Evolutionary conservation across 2,329 filamentous ascomycete species (phyloP).

Genomic region (Laburnicola sp.): DNA sequence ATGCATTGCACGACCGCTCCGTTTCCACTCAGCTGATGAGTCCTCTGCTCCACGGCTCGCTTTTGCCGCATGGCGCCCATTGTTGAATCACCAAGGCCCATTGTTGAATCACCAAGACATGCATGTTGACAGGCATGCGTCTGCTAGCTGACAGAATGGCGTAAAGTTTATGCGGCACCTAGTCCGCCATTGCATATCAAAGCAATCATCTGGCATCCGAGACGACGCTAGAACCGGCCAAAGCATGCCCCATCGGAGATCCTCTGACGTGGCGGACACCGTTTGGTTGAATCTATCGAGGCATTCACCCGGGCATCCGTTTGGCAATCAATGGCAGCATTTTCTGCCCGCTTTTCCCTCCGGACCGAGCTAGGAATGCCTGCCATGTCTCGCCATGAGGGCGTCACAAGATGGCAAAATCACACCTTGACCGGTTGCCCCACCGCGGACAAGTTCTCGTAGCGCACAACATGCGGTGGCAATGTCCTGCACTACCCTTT

Average conservation of each 20-base stretch:
- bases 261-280: conserved; percentile 56
- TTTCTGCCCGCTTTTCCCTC: conserved; percentile 32
- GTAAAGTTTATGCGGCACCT: conserved; percentile 50
- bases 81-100: conserved; percentile 45
- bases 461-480: conserved; percentile 32
- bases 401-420: conserved; percentile 41
- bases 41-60: conserved; percentile 44
- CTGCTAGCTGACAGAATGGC: conserved; percentile 47
- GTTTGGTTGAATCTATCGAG: conserved; percentile 48
- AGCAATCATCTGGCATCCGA: conserved; percentile 49
- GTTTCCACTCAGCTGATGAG: conserved; percentile 46
- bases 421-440: conserved; percentile 42
- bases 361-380: conserved; percentile 35
- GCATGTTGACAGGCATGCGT: conserved; percentile 48
- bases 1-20: conserved; percentile 41
- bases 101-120: conserved; percentile 47
- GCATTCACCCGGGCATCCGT: conserved; percentile 44
- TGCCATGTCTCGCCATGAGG: conserved; percentile 32
- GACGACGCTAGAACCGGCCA: conserved; percentile 52
- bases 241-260: conserved; percentile 54
- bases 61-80: conserved; percentile 44
- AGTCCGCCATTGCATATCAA: conserved; percentile 49
- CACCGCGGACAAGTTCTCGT: conserved; percentile 28
- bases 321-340: conserved; percentile 45
- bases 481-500: conserved; percentile 19